phyloP scores from a whole-genome alignment of 805 yeast species.

The Wickerhamomyces silvicola region DNA sequence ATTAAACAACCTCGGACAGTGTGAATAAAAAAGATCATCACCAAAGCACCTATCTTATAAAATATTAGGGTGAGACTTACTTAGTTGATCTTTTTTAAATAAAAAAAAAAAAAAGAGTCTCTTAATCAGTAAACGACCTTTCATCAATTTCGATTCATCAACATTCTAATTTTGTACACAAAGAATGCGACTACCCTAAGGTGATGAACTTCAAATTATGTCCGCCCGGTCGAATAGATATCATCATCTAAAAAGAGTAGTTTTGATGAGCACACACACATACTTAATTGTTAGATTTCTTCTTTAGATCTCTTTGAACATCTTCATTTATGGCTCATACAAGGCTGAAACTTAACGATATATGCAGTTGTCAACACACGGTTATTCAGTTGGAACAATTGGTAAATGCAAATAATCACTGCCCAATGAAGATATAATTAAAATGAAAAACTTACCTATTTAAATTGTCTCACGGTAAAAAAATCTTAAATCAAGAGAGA shows the following conservation, averaged over 20 bases:
- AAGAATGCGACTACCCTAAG: constrained; percentile 39
- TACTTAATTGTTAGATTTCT: neutral
- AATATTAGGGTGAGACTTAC: neutral
- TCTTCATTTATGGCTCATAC: constrained; percentile 36
- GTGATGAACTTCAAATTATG: constrained; percentile 34
- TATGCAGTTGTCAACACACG: constrained; percentile 45
- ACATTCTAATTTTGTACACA: constrained; percentile 46
- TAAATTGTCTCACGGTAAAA: no score
- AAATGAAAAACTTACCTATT: no score
- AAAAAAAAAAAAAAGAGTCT: neutral
- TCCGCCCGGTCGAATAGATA: constrained; percentile 44
- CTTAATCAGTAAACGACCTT: constrained; percentile 21
- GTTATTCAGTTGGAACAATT: constrained; percentile 56
- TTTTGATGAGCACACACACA: neutral
- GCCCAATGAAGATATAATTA: neutral
- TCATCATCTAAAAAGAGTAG: constrained; percentile 12
- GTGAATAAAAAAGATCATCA: constrained; percentile 46
- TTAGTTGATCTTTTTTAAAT: no score
- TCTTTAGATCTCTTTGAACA: neutral
- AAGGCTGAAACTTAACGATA: constrained; percentile 60
- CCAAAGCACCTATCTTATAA: constrained; percentile 4
- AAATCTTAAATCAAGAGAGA: no score
- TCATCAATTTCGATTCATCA: constrained; percentile 46
- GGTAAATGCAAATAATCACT: constrained; percentile 26
- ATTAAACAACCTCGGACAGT: constrained; percentile 39